Conservation (phyloP, 2,329 filamentous ascomycete species). For the Tolypocladium tundrense region DNA sequence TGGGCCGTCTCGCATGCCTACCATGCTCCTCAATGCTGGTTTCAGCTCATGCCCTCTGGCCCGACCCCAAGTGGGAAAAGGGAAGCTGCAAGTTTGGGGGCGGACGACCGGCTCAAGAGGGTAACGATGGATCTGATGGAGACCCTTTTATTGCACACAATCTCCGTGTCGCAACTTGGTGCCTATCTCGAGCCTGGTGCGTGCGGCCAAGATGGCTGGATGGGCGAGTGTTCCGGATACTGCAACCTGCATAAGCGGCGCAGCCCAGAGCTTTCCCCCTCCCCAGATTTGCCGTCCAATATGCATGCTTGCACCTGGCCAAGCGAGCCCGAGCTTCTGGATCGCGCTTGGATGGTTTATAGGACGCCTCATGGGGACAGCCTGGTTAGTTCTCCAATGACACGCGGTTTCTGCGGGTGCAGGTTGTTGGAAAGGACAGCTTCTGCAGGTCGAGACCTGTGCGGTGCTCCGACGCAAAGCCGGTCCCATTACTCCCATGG, state of each 20-base stretch:
- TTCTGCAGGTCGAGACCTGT: neutral
- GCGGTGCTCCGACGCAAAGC: neutral
- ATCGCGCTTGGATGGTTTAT: neutral
- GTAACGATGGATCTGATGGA: neutral
- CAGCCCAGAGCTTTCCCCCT: conserved; percentile 5
- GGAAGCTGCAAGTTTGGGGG: neutral
- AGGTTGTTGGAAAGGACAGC: neutral
- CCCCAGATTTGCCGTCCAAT: neutral
- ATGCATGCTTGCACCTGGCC: neutral
- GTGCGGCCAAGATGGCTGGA: neutral
- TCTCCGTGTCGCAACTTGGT: neutral
- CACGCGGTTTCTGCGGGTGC: neutral
- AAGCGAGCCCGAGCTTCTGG: neutral
- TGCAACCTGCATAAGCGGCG: conserved; percentile 20
- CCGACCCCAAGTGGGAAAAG: neutral
- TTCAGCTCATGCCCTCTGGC: neutral
- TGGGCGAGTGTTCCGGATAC: conserved; percentile 2
- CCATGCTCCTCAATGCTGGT: neutral
- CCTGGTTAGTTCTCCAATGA: neutral
- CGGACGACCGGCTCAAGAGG: neutral
- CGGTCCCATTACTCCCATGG: neutral
- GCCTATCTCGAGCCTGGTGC: neutral
- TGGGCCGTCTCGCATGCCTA: neutral
- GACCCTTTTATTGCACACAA: neutral
- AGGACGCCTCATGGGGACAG: neutral